Percentiles rank a stretch among this genome's conserved stretches.
These are phyloP conservation scores for Scedosporium minutisporum DNA, from an alignment of 2,329 filamentous ascomycete genomes.

Conservation along the genomic window DNA sequence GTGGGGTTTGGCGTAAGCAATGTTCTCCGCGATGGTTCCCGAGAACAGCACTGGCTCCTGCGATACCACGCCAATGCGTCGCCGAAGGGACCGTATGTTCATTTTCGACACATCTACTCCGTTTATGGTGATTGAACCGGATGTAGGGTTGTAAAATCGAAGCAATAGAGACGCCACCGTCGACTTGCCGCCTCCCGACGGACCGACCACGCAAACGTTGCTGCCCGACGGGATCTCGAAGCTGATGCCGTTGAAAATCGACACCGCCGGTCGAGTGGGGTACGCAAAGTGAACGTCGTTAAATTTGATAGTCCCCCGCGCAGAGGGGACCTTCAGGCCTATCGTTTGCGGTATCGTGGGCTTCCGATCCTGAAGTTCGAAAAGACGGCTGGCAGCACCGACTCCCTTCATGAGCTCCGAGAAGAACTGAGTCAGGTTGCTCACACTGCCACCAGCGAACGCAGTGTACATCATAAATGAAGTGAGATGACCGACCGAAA, in stretches of 20 bases:
- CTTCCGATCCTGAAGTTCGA: slow-evolving; percentile 86
- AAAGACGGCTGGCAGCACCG: slow-evolving; percentile 88
- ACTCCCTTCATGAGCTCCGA: slow-evolving; percentile 99
- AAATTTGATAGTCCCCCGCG: slow-evolving; percentile 82
- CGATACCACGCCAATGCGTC: slow-evolving; percentile 88
- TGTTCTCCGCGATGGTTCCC: slow-evolving; percentile 77
- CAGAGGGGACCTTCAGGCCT: slow-evolving; percentile 68
- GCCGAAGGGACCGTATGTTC: slow-evolving; percentile 86
- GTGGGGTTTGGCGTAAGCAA: slow-evolving; percentile 76
- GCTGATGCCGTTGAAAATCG: slow-evolving; percentile 78
- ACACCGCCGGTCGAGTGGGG: slow-evolving; percentile 83
- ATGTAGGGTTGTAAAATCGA: slow-evolving; percentile 78
- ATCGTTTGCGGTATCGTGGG: slow-evolving; percentile 81
- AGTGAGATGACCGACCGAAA: slow-evolving; percentile 85
- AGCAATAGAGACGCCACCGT: slow-evolving; percentile 88
- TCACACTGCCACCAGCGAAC: slow-evolving; percentile 75
- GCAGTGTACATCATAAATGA: slow-evolving; percentile 99
- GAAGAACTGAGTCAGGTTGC: slow-evolving; percentile 91
- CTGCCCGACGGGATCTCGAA: slow-evolving; percentile 89
- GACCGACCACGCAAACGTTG: slow-evolving; percentile 93
- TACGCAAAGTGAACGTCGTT: slow-evolving; percentile 81
- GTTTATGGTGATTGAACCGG: slow-evolving; percentile 71
- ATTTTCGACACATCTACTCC: slow-evolving; percentile 73
- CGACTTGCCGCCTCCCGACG: slow-evolving; percentile 91
- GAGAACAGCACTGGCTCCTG: slow-evolving; percentile 93